These are phyloP conservation scores for Cylindricascospora bacillispora DNA, from an alignment of 1,139 yeast genomes.

Conservation along the genomic window DNA sequence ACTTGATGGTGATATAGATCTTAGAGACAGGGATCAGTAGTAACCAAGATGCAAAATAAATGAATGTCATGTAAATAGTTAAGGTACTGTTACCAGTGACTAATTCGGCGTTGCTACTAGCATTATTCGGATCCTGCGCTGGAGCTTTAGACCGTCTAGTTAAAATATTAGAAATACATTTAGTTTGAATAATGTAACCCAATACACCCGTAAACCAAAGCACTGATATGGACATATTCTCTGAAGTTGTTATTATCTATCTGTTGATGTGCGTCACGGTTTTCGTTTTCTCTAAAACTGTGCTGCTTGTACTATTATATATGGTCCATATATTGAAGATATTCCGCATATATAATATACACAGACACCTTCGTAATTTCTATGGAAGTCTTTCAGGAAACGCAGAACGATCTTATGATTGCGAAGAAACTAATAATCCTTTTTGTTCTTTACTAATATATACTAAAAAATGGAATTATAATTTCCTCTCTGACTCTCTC, in stretches of 20 bases:
- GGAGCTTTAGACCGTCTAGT: constrained; percentile 1
- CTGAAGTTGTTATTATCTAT: background rate
- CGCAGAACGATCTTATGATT: too few species aligned
- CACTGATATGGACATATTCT: constrained; percentile 1
- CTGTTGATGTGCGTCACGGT: background rate
- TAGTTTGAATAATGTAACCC: constrained; percentile 8
- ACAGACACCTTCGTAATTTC: too few species aligned
- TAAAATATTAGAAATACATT: constrained; percentile 6
- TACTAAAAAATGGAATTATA: too few species aligned
- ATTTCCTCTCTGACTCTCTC: too few species aligned
- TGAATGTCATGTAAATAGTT: constrained; percentile 4
- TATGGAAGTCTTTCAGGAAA: too few species aligned
- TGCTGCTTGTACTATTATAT: too few species aligned
- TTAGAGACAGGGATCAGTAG: constrained; percentile 4
- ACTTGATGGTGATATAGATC: background rate
- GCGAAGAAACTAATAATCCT: too few species aligned
- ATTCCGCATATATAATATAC: too few species aligned
- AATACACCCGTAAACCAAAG: constrained; percentile 7
- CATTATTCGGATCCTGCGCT: background rate
- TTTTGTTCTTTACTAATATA: too few species aligned
- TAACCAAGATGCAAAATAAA: constrained; percentile 4
- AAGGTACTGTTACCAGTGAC: constrained; percentile 1
- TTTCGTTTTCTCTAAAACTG: background rate
- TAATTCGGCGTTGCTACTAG: constrained; percentile 1
- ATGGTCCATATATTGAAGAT: too few species aligned